Evolutionary conservation across 345 rosid species (phyloP), one percentile per base, ranked within the genome.

Genomic region (Bruguiera parviflora): DNA sequence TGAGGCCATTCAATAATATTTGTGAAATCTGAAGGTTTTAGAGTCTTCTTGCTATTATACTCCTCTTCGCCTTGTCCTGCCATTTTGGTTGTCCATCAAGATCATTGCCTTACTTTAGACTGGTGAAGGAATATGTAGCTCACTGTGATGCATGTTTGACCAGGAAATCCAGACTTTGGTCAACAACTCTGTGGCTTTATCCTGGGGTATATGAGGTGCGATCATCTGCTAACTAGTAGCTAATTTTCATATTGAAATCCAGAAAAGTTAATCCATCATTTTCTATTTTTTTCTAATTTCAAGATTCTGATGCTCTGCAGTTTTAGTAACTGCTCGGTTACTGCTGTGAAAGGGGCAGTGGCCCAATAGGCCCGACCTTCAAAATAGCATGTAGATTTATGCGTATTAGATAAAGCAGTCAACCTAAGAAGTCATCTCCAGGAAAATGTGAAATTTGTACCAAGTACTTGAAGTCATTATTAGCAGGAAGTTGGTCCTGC

Each of bases 131-230:
- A 24, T 32, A 55, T 24, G 61, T 20, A 61, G 28, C 75, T 52
- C 29, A 53, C 37, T n/a, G 4, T 9, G 64, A 51, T 71, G 53
- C 24, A 28, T 63, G 13, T 65, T 69, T 68, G 74, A 74, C 43
- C 91, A 92, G 96, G 84, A 84, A 78, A 79, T 77, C 84, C 63
- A 81, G 72, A 67, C 59, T 71, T 52, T 90, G 97, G 99, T 86
- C 97, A 21, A 82, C 88, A 19, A 78, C 80, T 73, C 82, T 95
- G 46, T 92, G 97, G 96, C 93, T 95, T n/a, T 95, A 95, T 86
- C 96, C 99, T 1, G 97, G 96, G 71, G 77, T 58, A 16, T 92
- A 90, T 55, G 97, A 95, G 92, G 96, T 86, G 24, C 53, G 79
- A 22, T 58, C 53, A 20, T 67, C 73, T 63, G 11, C 39, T 4